Conservation (phyloP, 305 asterid genomes). For the Solanum chacoense region DNA sequence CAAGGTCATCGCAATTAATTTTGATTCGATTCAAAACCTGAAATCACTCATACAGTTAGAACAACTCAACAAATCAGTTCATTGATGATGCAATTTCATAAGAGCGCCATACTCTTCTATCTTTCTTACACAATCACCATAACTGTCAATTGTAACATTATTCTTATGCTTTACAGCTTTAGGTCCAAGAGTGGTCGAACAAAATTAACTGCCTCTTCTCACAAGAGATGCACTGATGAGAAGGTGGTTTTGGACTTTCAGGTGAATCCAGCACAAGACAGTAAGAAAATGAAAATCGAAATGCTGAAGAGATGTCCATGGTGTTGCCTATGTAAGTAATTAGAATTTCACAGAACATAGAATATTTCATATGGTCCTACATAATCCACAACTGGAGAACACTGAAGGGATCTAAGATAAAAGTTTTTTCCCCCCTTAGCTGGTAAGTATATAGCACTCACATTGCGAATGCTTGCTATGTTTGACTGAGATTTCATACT, state of each 20-base stretch:
- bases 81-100: background rate
- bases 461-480: slow-evolving; percentile 56
- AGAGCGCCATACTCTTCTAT: background rate
- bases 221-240: background rate
- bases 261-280: background rate
- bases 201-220: background rate
- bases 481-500: slow-evolving; percentile 76
- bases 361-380: background rate
- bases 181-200: background rate
- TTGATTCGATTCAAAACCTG: slow-evolving; percentile 59
- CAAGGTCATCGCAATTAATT: slow-evolving; percentile 62
- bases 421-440: background rate
- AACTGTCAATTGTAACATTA: background rate
- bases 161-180: background rate
- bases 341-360: background rate
- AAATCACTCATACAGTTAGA: background rate
- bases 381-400: background rate
- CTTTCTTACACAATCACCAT: background rate
- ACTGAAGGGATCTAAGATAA: background rate
- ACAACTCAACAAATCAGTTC: background rate
- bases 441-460: slow-evolving; percentile 22
- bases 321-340: background rate
- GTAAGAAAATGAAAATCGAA: background rate
- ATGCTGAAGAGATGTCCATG: background rate
- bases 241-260: background rate